A percentile compares a stretch with the other conserved stretches of the same genome.
Evolutionary conservation across 495 filamentous ascomycete species (phyloP).

Genomic region (Thozetella sp.): DNA sequence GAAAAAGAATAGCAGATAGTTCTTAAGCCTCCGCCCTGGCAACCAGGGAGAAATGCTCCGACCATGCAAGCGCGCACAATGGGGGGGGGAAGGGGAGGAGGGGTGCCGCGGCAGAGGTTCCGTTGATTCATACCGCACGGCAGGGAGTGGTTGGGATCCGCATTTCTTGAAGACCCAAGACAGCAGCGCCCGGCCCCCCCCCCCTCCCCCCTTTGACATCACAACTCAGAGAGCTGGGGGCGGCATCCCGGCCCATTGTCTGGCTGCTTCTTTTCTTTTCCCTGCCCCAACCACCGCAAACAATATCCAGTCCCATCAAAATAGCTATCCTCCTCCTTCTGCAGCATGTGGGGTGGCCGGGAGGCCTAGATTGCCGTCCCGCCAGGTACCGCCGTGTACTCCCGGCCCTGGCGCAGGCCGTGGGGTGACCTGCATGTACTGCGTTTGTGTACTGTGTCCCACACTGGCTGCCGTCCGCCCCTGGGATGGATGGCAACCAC

Average conservation of each 20-base stretch:
- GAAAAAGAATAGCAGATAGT: background rate
- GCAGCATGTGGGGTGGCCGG: background rate
- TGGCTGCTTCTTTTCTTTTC: background rate
- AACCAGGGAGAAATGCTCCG: conserved; percentile 1
- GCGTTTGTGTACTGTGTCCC: conserved; percentile 1
- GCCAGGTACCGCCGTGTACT: background rate
- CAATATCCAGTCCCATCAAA: too few species aligned
- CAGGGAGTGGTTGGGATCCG: background rate
- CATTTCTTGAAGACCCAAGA: background rate
- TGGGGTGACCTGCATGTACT: background rate
- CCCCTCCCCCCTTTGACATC: conserved; percentile 1
- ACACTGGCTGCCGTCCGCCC: background rate
- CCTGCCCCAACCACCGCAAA: background rate
- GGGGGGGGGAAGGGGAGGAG: background rate
- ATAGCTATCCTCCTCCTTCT: background rate
- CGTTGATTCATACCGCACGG: background rate
- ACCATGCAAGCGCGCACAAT: background rate
- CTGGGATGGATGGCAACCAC: background rate
- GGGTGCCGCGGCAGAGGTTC: background rate
- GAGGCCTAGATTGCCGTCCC: background rate
- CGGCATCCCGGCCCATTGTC: too few species aligned
- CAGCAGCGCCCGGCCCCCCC: too few species aligned
- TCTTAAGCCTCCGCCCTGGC: background rate
- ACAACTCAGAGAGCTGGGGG: background rate
- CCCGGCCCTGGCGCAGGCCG: background rate